A percentile compares a stretch with the other conserved stretches of the same genome.
Conservation (phyloP, 768 basidiomycete species). For the Russula griseocarnosa region DNA sequence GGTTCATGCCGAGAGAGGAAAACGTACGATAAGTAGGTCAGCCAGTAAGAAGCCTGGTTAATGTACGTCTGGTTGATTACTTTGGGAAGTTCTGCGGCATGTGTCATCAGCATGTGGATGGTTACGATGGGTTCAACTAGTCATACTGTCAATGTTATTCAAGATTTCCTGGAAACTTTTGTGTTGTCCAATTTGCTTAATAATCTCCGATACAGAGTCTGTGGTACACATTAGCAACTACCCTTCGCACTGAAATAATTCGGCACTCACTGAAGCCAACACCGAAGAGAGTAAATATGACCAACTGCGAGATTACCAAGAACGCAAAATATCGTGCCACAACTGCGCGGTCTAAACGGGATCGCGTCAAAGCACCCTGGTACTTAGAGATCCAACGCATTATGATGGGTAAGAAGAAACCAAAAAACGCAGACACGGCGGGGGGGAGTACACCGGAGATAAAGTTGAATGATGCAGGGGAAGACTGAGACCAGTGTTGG, state of each 20-base stretch:
- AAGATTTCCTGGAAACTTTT: constrained; percentile 46
- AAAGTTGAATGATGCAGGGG: constrained; percentile 68
- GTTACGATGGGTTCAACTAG: constrained; percentile 5
- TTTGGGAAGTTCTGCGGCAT: constrained; percentile 56
- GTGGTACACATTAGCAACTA: constrained; percentile 13
- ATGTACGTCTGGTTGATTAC: constrained; percentile 86
- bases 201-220: constrained; percentile 41
- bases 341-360: constrained; percentile 84
- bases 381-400: constrained; percentile 81
- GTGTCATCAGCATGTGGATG: constrained; percentile 3
- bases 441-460: constrained; percentile 93
- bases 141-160: constrained; percentile 42
- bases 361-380: constrained; percentile 66
- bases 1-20: not conserved
- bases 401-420: constrained; percentile 84
- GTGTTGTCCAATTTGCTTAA: constrained; percentile 47
- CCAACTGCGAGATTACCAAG: constrained; percentile 87
- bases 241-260: not conserved
- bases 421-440: constrained; percentile 80
- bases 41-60: constrained; percentile 86
- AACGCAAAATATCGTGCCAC: constrained; percentile 91
- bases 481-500: constrained; percentile 59
- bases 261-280: constrained; percentile 71
- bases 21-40: constrained; percentile 90
- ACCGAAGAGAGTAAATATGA: constrained; percentile 91